Evolutionary conservation across 495 filamentous ascomycete genomes (phyloP).

Genomic region (Aspergillus ostianus): DNA sequence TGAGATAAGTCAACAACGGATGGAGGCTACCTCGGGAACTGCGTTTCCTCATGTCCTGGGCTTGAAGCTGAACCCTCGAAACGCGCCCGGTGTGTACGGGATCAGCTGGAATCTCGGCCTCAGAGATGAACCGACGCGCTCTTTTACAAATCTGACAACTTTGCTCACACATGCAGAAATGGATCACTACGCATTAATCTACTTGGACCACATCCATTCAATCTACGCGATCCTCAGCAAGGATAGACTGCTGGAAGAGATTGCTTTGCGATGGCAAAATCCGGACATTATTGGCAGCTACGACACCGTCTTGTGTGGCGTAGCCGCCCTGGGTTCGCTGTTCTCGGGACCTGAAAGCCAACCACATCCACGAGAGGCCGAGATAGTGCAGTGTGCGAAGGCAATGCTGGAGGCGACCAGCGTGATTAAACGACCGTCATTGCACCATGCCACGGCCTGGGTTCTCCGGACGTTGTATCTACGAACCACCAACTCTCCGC

Average conservation of each 20-base stretch:
- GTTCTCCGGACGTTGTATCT: constrained; percentile 44
- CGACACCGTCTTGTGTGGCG: constrained; percentile 39
- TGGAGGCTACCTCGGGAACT: constrained; percentile 11
- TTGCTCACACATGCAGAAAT: constrained; percentile 36
- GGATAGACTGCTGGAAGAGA: constrained; percentile 22
- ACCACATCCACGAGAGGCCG: constrained; percentile 28
- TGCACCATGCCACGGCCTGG: constrained; percentile 44
- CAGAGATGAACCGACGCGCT: constrained; percentile 25
- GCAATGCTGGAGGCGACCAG: constrained; percentile 33
- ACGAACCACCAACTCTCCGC: constrained; percentile 41
- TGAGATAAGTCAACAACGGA: constrained; percentile 4
- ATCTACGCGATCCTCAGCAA: constrained; percentile 48
- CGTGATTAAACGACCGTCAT: constrained; percentile 19
- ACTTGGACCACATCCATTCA: constrained; percentile 45
- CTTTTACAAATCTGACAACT: constrained; percentile 32
- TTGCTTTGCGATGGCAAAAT: constrained; percentile 31
- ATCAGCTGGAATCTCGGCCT: constrained; percentile 14
- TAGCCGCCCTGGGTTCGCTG: constrained; percentile 41
- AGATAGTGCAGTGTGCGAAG: constrained; percentile 35
- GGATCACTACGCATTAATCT: constrained; percentile 31
- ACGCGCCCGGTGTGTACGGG: constrained; percentile 3
- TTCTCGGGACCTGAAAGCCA: constrained; percentile 25
- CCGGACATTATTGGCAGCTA: constrained; percentile 20
- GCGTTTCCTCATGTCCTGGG: constrained; percentile 9
- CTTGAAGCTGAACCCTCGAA: not conserved